phyloP scores from a whole-genome alignment of 2,329 filamentous ascomycete genomes.

The Fusarium sp. region DNA sequence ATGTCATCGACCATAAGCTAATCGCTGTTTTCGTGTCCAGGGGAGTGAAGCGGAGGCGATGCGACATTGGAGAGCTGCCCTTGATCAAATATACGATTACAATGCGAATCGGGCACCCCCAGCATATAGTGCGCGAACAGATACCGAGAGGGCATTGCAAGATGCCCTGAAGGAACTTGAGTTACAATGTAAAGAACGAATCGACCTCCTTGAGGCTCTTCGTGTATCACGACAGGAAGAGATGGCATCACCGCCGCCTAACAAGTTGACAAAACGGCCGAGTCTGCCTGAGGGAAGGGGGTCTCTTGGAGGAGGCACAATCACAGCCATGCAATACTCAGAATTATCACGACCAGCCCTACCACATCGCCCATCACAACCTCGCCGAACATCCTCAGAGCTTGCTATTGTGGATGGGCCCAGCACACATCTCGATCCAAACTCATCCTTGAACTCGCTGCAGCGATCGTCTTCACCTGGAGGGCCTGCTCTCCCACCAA shows the following conservation, averaged over 20 bases:
- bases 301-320: slow-evolving; percentile 85
- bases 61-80: slow-evolving; percentile 89
- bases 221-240: slow-evolving; percentile 72
- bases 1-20: slow-evolving; percentile 16
- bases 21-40: slow-evolving; percentile 62
- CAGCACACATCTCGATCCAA: slow-evolving; percentile 37
- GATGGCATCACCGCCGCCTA: slow-evolving; percentile 30
- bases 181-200: slow-evolving; percentile 91
- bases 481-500: slow-evolving; percentile 46
- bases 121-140: slow-evolving; percentile 78
- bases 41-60: slow-evolving; percentile 93
- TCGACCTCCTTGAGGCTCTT: slow-evolving; percentile 88
- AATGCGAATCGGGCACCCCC: slow-evolving; percentile 81
- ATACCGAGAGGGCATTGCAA: slow-evolving; percentile 86
- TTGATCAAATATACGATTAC: slow-evolving; percentile 90
- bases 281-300: slow-evolving; percentile 58
- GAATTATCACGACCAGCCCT: slow-evolving; percentile 81
- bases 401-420: slow-evolving; percentile 58
- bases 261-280: slow-evolving; percentile 45
- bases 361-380: slow-evolving; percentile 70
- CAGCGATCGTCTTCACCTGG: slow-evolving; percentile 54
- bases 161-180: slow-evolving; percentile 88
- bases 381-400: slow-evolving; percentile 69
- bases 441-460: slow-evolving; percentile 33
- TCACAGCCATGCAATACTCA: slow-evolving; percentile 84